Evolutionary conservation across 371 early-diverging fungal genomes (phyloP), one percentile per base, ranked within the genome.

Genomic region (Syncephalastrum monosporum): DNA sequence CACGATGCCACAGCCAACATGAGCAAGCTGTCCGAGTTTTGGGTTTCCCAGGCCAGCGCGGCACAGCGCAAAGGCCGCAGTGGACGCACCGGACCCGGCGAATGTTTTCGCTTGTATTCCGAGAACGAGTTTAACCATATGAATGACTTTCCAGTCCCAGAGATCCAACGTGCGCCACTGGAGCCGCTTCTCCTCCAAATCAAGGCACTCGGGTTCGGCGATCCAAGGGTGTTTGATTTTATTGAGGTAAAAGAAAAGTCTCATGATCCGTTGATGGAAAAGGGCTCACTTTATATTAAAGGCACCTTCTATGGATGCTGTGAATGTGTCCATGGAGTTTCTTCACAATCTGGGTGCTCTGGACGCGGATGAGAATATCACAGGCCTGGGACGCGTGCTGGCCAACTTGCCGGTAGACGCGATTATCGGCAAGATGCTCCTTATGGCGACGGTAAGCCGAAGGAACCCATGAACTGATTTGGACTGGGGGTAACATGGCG

Each of bases 21-120:
- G 74, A 81, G 89, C 24, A 77, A 82, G 15, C 70, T 97, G 21
- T 80, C 82, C 3, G 82, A 84, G 56, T 82, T 82, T 42, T 81
- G 82, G 82, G 74, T 79, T 4, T 79, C 79, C 4, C 75, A 87
- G 55, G 92, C 94, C 19, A 92, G 89, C 49, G 90, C 89, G 7
- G 74, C 75, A 24, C 97, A 97, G 68, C 84, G 97, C 4, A 71
- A 85, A 2, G 97, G 97, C 21, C 79, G 97, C 23, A 95, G 95
- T 7, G 97, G 97, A 19, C 75, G 96, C 29, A 87, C 90, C 10
- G 81, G 85, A 25, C 79, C 82, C 7, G 96, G 96, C n/a, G 71
- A 84, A 61, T 81, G 81, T 41, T 87, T 70, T 62, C 62, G 85
- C 45, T 63, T 87, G 5, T 87, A 82, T 55, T 81, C 82, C 1